Percentiles rank a stretch among this genome's conserved stretches.
Conservation (phyloP, 129 eudicot species). For the Calendula officinalis region DNA sequence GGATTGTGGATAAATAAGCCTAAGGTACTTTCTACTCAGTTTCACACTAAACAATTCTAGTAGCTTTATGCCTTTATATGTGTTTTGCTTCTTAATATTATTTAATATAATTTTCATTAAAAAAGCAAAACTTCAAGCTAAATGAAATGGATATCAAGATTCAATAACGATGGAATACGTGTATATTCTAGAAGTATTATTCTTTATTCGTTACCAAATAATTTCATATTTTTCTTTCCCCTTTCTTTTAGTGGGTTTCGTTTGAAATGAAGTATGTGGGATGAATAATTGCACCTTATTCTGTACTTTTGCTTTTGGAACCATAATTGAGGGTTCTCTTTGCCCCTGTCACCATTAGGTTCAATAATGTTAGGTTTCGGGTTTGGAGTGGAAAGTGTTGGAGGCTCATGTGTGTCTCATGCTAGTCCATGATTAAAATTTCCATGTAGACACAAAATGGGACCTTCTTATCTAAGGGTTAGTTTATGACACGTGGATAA, state of each 20-base stretch:
- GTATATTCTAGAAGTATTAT: too few relatives aligned
- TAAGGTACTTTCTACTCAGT: too few relatives aligned
- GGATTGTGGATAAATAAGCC: too few relatives aligned
- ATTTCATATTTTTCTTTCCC: neutral
- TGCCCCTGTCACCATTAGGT: constrained; percentile 31
- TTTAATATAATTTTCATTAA: too few relatives aligned
- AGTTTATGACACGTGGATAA: constrained; percentile 32
- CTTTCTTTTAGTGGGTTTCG: constrained; percentile 12
- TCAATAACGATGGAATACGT: neutral
- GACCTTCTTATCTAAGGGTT: constrained; percentile 26
- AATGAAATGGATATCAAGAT: neutral
- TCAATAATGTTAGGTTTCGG: constrained; percentile 53
- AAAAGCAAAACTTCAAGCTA: too few relatives aligned
- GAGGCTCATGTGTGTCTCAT: constrained; percentile 60
- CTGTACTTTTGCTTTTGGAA: constrained; percentile 66
- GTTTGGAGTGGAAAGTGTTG: constrained; percentile 40
- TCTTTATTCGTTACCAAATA: constrained; percentile 12
- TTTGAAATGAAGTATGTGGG: constrained; percentile 42
- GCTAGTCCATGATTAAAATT: constrained; percentile 38
- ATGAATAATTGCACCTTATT: constrained; percentile 48
- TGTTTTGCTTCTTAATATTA: too few relatives aligned
- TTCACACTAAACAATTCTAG: too few relatives aligned
- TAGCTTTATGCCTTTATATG: too few relatives aligned
- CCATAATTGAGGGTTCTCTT: constrained; percentile 45
- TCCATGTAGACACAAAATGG: constrained; percentile 37